phyloP scores from a whole-genome alignment of 2,329 filamentous ascomycete genomes.

The Diaporthe sp. region DNA sequence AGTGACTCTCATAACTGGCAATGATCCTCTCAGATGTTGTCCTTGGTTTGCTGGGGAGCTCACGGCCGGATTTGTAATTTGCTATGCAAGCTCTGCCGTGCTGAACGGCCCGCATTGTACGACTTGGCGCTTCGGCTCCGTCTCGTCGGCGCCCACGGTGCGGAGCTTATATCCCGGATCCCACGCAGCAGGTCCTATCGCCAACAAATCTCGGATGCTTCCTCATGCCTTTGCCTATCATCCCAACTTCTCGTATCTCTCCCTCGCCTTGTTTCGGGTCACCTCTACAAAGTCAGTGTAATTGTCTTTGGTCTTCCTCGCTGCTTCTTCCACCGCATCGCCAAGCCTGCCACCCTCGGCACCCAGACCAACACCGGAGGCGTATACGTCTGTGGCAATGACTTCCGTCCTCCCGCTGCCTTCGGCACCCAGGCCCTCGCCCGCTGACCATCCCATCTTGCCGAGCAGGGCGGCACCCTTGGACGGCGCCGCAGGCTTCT shows the following conservation, averaged over 20 bases:
- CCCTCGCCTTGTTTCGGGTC: slow-evolving; percentile 76
- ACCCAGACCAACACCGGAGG: slow-evolving; percentile 77
- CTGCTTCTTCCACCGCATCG: slow-evolving; percentile 75
- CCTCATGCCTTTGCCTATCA: slow-evolving; percentile 4
- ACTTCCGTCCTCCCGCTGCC: slow-evolving; percentile 75
- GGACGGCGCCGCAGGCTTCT: slow-evolving; percentile 52
- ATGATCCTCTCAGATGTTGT: not conserved
- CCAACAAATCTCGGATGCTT: not conserved
- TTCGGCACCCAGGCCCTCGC: slow-evolving; percentile 74
- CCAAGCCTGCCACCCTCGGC: slow-evolving; percentile 79
- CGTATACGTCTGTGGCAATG: slow-evolving; percentile 75
- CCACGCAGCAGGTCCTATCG: not conserved
- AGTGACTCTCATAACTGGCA: not conserved
- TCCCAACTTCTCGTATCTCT: slow-evolving; percentile 72
- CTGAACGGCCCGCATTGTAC: not conserved
- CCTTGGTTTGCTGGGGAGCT: not conserved
- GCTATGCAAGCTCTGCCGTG: not conserved
- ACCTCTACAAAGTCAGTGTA: slow-evolving; percentile 75
- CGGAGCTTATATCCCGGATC: not conserved
- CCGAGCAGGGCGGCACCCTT: slow-evolving; percentile 78
- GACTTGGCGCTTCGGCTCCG: slow-evolving; percentile 5
- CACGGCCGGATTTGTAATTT: not conserved
- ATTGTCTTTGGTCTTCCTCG: slow-evolving; percentile 70
- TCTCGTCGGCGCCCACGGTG: not conserved
- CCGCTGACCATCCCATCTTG: slow-evolving; percentile 80